phyloP scores from a whole-genome alignment of 2,329 filamentous ascomycete species.

The Calonectria hongkongensis region DNA sequence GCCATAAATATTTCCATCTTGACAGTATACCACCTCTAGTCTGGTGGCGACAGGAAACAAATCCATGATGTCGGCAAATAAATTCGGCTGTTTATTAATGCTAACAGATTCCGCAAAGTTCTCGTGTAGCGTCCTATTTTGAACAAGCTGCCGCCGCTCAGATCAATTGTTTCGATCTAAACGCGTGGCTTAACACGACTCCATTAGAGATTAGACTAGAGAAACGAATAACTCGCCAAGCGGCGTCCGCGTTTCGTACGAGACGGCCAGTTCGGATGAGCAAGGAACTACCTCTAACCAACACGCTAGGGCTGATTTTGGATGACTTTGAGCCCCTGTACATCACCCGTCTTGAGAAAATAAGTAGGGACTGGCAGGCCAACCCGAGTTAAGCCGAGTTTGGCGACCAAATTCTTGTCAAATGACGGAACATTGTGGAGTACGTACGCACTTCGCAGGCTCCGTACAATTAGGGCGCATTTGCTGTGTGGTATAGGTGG shows the following conservation, averaged over 20 bases:
- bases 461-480: not conserved
- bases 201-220: no score
- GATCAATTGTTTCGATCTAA: not conserved
- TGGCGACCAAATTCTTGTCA: slow-evolving; percentile 3
- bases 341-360: not conserved
- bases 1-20: slow-evolving; percentile 1
- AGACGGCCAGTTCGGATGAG: slow-evolving; percentile 8
- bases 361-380: not conserved
- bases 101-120: not conserved
- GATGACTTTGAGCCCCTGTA: not conserved
- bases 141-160: not conserved
- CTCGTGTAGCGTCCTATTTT: not conserved
- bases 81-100: not conserved
- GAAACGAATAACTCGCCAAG: not conserved
- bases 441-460: not conserved
- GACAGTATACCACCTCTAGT: not conserved
- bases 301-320: not conserved
- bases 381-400: not conserved
- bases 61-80: not conserved
- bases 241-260: not conserved
- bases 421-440: not conserved
- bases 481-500: not conserved
- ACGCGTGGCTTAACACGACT: not conserved
- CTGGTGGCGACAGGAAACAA: not conserved
- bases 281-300: not conserved